phyloP scores from a whole-genome alignment of 2,329 filamentous ascomycete species.

The Ceratocystiopsis sp. region DNA sequence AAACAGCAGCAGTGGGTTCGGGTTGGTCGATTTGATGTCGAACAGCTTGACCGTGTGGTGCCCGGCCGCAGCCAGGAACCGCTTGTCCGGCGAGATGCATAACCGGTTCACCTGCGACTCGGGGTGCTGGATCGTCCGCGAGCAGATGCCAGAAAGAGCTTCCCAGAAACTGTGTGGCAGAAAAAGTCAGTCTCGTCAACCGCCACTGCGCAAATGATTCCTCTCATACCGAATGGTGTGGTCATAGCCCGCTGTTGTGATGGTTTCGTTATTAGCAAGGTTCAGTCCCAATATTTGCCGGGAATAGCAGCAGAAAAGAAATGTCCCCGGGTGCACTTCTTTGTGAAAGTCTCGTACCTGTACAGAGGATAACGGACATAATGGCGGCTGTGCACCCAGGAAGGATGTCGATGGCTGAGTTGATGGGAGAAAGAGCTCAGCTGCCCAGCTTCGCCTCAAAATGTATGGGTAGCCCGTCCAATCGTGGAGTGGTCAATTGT shows the following conservation, averaged over 20 bases:
- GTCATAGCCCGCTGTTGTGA: constrained; percentile 38
- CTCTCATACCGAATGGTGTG: constrained; percentile 33
- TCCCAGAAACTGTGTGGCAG: constrained; percentile 57
- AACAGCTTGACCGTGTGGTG: constrained; percentile 88
- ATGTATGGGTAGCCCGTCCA: too few species aligned
- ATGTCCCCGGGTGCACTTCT: neutral
- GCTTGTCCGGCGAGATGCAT: constrained; percentile 96
- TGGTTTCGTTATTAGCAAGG: too few species aligned
- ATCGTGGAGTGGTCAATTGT: too few species aligned
- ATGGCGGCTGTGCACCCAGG: constrained; percentile 1
- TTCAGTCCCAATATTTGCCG: too few species aligned
- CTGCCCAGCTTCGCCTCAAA: too few species aligned
- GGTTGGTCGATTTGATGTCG: constrained; percentile 97
- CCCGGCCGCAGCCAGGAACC: constrained; percentile 70
- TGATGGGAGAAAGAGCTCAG: neutral
- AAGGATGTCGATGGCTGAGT: too few species aligned
- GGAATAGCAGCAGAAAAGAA: neutral
- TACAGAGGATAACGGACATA: constrained; percentile 48
- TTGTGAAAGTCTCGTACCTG: constrained; percentile 24
- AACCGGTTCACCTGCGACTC: constrained; percentile 97
- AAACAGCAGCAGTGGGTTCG: constrained; percentile 80
- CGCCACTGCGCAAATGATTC: too few species aligned
- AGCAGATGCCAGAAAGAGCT: constrained; percentile 92
- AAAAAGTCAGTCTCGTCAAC: too few species aligned
- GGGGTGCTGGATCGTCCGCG: constrained; percentile 90